Percentiles rank a stretch among this genome's conserved stretches.
Evolutionary conservation across 1,284 basidiomycete genomes (phyloP).

Genomic region (Rugosomyces carneus): DNA sequence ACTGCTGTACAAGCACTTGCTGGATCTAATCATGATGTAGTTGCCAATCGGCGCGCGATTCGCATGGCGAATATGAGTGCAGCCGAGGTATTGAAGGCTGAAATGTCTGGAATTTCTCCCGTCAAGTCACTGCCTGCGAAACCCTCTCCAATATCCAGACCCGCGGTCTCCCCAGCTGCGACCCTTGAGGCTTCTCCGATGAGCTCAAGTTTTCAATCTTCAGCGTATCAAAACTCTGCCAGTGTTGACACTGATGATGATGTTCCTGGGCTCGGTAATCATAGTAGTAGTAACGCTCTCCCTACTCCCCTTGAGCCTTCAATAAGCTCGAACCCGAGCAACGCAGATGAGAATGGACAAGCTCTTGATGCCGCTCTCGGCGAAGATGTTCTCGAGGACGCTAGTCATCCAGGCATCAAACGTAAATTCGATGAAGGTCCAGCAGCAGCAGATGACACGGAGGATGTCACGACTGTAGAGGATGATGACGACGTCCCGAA

Average conservation of each 20-base stretch:
- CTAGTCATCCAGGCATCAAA: constrained; percentile 47
- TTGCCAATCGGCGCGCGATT: constrained; percentile 82
- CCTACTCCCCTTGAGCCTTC: constrained; percentile 9
- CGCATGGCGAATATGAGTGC: constrained; percentile 96
- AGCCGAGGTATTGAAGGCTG: constrained; percentile 89
- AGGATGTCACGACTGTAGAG: constrained; percentile 31
- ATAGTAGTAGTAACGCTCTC: constrained; percentile 13
- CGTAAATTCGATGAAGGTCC: constrained; percentile 61
- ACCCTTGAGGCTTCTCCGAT: constrained; percentile 24
- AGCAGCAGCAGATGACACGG: constrained; percentile 39
- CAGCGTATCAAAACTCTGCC: constrained; percentile 7
- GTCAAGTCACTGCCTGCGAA: constrained; percentile 43
- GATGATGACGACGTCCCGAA: constrained; percentile 48
- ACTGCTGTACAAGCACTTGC: constrained; percentile 62
- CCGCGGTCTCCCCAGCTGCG: constrained; percentile 21
- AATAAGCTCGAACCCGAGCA: constrained; percentile 15
- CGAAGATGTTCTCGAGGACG: constrained; percentile 10
- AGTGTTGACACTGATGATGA: constrained; percentile 32
- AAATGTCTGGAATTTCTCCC: constrained; percentile 68
- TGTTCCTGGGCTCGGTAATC: constrained; percentile 30
- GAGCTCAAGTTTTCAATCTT: constrained; percentile 14
- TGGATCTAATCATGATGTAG: constrained; percentile 81
- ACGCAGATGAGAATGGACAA: constrained; percentile 25
- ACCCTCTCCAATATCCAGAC: constrained; percentile 29
- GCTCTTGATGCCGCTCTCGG: not conserved